These are phyloP conservation scores for Solanum bulbocastanum DNA, from an alignment of 257 asterid genomes.

Conservation along the genomic window DNA sequence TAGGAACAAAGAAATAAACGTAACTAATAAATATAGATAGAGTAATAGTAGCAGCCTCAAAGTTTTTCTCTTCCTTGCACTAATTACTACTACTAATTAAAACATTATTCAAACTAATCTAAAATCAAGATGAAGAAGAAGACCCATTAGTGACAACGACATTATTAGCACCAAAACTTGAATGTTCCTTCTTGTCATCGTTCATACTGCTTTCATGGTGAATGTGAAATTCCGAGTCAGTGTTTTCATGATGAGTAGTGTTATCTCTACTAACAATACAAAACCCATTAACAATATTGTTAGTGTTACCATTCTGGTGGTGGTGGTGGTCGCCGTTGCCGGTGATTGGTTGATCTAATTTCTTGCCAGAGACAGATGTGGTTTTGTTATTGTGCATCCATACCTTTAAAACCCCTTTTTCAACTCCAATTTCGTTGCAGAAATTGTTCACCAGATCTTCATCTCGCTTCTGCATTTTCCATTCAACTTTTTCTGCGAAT, in stretches of 20 bases:
- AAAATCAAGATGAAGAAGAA: conserved; percentile 46
- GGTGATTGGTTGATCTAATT: conserved; percentile 18
- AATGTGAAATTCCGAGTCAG: conserved; percentile 8
- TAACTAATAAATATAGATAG: neutral
- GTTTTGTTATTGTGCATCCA: conserved; percentile 95
- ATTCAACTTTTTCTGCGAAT: conserved; percentile 51
- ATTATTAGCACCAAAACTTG: neutral
- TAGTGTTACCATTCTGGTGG: neutral
- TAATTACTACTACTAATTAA: neutral
- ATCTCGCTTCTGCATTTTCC: conserved; percentile 81
- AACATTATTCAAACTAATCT: conserved; percentile 21
- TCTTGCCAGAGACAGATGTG: conserved; percentile 28
- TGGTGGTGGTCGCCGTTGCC: neutral
- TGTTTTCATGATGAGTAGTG: neutral
- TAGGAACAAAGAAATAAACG: conserved; percentile 6
- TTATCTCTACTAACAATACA: neutral
- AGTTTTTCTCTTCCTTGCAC: neutral
- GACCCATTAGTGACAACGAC: conserved; percentile 42
- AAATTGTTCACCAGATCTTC: conserved; percentile 42
- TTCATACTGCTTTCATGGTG: conserved; percentile 15
- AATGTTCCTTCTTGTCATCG: neutral
- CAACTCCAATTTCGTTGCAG: conserved; percentile 54
- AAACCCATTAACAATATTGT: neutral
- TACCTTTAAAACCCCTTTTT: conserved; percentile 65
- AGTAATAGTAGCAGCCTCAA: neutral